Evolutionary conservation across 2,329 filamentous ascomycete species (phyloP).

Genomic region (Epichloe bromicola): DNA sequence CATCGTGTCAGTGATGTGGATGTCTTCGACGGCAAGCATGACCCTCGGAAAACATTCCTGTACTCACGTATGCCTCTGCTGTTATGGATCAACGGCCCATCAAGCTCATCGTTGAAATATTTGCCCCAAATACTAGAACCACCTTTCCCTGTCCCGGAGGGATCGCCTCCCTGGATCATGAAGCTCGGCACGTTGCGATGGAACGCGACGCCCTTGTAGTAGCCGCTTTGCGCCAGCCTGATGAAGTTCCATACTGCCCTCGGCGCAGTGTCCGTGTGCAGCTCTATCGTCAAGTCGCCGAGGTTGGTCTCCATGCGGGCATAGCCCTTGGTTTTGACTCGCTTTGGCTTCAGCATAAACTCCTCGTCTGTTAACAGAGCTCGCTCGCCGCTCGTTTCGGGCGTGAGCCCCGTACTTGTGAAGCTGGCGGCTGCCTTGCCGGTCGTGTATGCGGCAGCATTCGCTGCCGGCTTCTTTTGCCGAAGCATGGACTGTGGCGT

Average conservation of each 20-base stretch:
- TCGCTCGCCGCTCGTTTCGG: conserved; percentile 76
- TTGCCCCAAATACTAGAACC: conserved; percentile 87
- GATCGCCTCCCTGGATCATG: conserved; percentile 97
- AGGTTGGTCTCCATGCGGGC: conserved; percentile 77
- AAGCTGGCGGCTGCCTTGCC: conserved; percentile 87
- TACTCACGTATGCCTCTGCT: conserved; percentile 48
- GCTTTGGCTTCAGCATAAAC: conserved; percentile 85
- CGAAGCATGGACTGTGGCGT: conserved; percentile 28
- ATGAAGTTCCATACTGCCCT: conserved; percentile 97
- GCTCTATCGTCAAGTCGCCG: conserved; percentile 75
- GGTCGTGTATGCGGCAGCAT: conserved; percentile 81
- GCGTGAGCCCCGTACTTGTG: conserved; percentile 86
- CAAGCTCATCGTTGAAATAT: conserved; percentile 86
- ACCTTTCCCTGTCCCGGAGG: conserved; percentile 82
- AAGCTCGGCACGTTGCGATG: conserved; percentile 92
- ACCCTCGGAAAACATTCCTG: not conserved
- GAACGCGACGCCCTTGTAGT: conserved; percentile 74
- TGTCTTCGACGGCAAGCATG: not conserved
- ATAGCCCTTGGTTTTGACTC: conserved; percentile 83
- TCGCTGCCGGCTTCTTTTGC: conserved; percentile 55
- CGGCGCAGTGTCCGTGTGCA: conserved; percentile 83
- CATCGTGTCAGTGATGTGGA: not conserved
- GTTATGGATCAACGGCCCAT: conserved; percentile 77
- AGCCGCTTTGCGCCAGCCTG: conserved; percentile 73
- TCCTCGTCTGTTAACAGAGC: conserved; percentile 86